Evolutionary conservation across 345 rosid species (phyloP).

Genomic region (Syzygium aqueum): DNA sequence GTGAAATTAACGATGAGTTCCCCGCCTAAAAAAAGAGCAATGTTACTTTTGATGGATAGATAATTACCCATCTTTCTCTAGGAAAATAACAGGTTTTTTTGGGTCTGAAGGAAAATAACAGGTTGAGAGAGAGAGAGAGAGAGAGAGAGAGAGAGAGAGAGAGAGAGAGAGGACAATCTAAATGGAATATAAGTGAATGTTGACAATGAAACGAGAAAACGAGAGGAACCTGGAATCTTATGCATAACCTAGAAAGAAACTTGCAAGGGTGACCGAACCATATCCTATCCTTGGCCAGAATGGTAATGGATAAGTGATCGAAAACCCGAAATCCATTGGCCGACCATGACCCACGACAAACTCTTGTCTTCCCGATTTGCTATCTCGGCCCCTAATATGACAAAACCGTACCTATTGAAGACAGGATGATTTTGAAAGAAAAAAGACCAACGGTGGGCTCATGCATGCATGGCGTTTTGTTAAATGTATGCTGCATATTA

Average conservation of each 20-base stretch:
- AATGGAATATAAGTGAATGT: not conserved
- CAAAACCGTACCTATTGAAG: not conserved
- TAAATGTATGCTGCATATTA: not conserved
- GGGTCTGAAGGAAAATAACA: no score
- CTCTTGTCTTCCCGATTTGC: not conserved
- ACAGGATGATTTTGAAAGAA: not conserved
- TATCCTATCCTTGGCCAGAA: not conserved
- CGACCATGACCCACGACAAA: not conserved
- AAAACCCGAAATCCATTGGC: not conserved
- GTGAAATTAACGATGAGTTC: not conserved
- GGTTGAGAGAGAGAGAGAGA: no score
- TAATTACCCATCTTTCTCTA: not conserved
- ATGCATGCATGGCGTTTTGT: not conserved
- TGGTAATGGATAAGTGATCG: constrained; percentile 1
- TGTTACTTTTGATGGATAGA: not conserved
- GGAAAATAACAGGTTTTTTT: not conserved
- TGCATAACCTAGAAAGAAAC: not conserved
- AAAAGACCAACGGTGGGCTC: not conserved
- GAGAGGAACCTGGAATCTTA: not conserved
- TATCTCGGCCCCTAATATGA: not conserved
- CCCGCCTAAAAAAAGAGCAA: not conserved
- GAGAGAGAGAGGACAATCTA: not conserved
- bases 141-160: not conserved
- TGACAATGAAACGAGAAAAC: not conserved
- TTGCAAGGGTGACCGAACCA: not conserved